These are phyloP conservation scores for Typha latifolia DNA, from an alignment of 176 grass and related monocot species.

Conservation along the genomic window DNA sequence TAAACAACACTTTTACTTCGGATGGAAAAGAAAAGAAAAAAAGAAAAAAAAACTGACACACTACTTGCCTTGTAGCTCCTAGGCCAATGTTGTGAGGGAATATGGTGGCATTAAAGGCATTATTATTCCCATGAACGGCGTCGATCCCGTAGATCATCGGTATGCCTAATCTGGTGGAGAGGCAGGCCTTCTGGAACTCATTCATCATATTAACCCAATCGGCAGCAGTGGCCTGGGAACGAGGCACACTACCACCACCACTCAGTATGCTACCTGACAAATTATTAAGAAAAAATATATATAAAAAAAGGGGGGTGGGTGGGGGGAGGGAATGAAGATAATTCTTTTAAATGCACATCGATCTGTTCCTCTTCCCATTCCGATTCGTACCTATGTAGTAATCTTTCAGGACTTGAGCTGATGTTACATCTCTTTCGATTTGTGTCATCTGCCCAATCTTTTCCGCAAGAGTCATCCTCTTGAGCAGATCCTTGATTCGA, in stretches of 20 bases:
- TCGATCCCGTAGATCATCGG: constrained; percentile 6
- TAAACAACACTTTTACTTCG: too few relatives aligned
- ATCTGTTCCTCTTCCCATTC: not conserved
- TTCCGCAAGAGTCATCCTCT: constrained; percentile 1
- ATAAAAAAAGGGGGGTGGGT: too few relatives aligned
- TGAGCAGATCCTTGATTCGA: not conserved
- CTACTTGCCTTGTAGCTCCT: not conserved
- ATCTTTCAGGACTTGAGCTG: not conserved
- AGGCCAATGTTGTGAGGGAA: constrained; percentile 2
- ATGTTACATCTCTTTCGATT: not conserved
- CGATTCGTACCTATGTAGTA: not conserved
- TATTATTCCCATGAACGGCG: constrained; percentile 1
- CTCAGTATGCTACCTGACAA: constrained; percentile 1
- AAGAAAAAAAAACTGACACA: too few relatives aligned
- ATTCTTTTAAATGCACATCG: too few relatives aligned
- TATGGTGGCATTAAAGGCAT: not conserved
- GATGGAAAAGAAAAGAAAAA: too few relatives aligned
- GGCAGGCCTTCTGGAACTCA: constrained; percentile 1
- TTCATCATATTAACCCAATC: constrained; percentile 4
- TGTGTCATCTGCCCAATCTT: constrained; percentile 12
- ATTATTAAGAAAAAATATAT: too few relatives aligned
- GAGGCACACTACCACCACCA: not conserved
- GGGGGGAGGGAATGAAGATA: too few relatives aligned
- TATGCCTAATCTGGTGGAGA: not conserved
- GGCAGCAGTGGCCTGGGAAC: not conserved